Evolutionary conservation across 192 early-diverging fungal species (phyloP), one percentile per base, ranked within the genome.

Genomic region (Martensiomyces pterosporus): DNA sequence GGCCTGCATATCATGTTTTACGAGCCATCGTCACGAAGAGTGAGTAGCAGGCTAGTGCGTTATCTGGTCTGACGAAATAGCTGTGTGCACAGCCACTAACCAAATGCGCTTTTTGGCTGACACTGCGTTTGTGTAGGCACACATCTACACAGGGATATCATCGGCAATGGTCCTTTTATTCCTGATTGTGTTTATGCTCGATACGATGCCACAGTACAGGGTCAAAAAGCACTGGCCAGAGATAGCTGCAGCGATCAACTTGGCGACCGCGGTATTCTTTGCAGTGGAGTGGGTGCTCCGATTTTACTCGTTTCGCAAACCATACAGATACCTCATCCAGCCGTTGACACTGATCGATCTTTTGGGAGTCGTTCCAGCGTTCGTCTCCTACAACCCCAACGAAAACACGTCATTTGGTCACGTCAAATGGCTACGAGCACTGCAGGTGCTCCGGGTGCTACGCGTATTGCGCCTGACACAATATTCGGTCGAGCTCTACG

Each of bases 111-210:
- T 47, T 7, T 12, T 15, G 34, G 43, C 19, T 36, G 18, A 3
- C 12, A 29, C n/a, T 24, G 12, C 13, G 19, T 24, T 19, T 18
- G 8, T 25, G 8, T 64, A 64, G 63, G 60, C 69, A 3, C 69
- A 56, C 21, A 9, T 64, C 9, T 73, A 65, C 34, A 73, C 65
- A 37, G 62, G 43, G 21, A 49, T 65, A n/a, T 73, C 69, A 18
- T 58, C 57, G 2, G 8, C 38, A 25, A 57, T 73, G 2, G 53
- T 73, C 52, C 47, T 73, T n/a, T 35, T 73, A 38, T 73, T 73
- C 22, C 47, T 73, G 1, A 73, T 73, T n/a, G 69, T 73, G 25
- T 73, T 73, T 46, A 73, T 73, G 62, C 59, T 73, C 14, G 69
- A 73, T 23, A 73, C 69, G 3, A 35, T 73, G 18, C 69, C 69